Evolutionary conservation across 371 early-diverging fungal species (phyloP), one percentile per base, ranked within the genome.

Genomic region (Mortierella sp.): DNA sequence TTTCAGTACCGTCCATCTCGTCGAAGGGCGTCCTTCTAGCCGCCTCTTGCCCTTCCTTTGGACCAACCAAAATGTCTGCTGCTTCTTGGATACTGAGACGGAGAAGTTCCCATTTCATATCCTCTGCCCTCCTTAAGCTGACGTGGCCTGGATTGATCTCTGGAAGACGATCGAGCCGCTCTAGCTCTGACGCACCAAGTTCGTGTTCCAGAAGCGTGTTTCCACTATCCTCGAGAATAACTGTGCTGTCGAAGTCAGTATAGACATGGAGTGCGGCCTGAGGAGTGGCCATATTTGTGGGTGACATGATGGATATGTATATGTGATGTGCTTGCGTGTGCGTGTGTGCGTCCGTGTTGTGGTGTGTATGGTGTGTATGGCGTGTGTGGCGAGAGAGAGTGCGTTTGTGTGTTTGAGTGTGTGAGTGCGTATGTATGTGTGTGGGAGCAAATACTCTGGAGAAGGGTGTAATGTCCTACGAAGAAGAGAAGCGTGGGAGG

Each of bases 51-150:
- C 2, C 46, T 11, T 27, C 46, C 1, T 23, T 37, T 8, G 63
- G 57, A 11, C 62, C 59, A 17, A 64, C 41, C 39, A 71, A 37
- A 30, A 71, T 64, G 27, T 71, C 71, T 14, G 58, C 71, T 24
- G 71, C 71, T 15, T 71, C 60, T 17, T 55, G 17, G 42, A 59
- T 14, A 6, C 50, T 54, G 26, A 71, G 11, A 15, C 32, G 42
- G 46, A 71, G 21, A 7, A 27, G 44, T 1, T 42, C 54, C 71
- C 71, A 71, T 39, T 71, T 71, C 64, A 71, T 63, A 21, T 71
- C 71, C 60, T 71, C 71, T 37, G 71, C 71, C 44, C 50, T 64
- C 31, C 71, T 37, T 19, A 71, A 19, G 5, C 54, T 42, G 27
- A 60, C 26, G 15, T 55, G 12, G 17, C 47, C 50, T 6, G 60